Evolutionary conservation across 2,329 filamentous ascomycete species (phyloP).

Genomic region (Zymoseptoria passerinii): DNA sequence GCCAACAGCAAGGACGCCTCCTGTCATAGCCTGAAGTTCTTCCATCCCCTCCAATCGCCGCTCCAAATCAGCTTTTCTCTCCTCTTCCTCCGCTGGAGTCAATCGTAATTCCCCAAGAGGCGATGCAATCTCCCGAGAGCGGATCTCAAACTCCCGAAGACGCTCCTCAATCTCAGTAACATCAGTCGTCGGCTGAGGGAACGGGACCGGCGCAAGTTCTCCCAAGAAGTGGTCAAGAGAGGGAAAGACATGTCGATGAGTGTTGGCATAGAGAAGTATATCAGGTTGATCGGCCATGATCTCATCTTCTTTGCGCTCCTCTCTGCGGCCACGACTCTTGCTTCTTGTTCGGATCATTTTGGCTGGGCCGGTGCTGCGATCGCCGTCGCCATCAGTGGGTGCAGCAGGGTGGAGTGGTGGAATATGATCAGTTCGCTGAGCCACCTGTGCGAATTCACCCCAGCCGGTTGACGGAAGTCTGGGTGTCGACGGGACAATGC

Average conservation of each 20-base stretch:
- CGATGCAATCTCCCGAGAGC: neutral
- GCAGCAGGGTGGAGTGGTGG: neutral
- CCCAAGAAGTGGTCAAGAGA: neutral
- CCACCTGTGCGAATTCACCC: neutral
- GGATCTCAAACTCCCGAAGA: neutral
- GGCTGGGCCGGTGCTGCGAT: neutral
- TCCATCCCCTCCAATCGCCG: neutral
- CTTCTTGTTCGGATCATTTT: neutral
- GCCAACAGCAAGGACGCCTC: neutral
- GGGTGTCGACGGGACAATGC: neutral
- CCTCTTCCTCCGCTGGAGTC: neutral
- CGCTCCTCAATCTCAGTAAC: constrained; percentile 4
- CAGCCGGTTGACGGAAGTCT: neutral
- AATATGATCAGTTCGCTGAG: neutral
- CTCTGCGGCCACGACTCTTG: neutral
- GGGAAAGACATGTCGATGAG: neutral
- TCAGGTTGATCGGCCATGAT: neutral
- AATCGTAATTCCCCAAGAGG: neutral
- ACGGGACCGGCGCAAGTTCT: neutral
- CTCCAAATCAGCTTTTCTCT: neutral
- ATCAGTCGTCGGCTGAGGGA: constrained; percentile 5
- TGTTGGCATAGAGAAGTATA: neutral
- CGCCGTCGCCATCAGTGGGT: neutral
- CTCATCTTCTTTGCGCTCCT: neutral
- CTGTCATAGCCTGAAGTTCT: neutral